phyloP scores from a whole-genome alignment of 2,329 filamentous ascomycete genomes.

The Thelonectria blattea region DNA sequence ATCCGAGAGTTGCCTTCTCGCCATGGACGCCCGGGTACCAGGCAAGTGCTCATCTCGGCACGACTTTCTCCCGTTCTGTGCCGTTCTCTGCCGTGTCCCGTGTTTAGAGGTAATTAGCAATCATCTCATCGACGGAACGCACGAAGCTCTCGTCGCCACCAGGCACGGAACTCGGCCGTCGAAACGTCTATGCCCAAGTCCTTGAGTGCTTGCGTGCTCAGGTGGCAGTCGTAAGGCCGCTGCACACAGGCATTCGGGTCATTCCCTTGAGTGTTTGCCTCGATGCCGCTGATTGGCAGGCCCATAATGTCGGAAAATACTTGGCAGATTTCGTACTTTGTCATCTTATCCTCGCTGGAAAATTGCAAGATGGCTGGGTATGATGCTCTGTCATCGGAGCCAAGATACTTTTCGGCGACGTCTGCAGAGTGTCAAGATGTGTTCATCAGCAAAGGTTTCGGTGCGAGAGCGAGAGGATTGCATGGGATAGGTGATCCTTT shows the following conservation, averaged over 20 bases:
- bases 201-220: conserved; percentile 76
- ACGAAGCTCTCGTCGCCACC: conserved; percentile 75
- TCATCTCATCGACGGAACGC: conserved; percentile 61
- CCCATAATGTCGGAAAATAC: conserved; percentile 81
- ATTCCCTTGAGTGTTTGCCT: conserved; percentile 73
- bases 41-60: conserved; percentile 14
- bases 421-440: conserved; percentile 52
- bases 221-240: conserved; percentile 85
- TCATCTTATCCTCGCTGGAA: conserved; percentile 83
- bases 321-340: conserved; percentile 89
- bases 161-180: conserved; percentile 76
- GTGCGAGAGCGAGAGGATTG: neutral
- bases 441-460: neutral
- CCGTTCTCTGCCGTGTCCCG: neutral
- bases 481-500: neutral
- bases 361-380: conserved; percentile 82
- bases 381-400: conserved; percentile 51
- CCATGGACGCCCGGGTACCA: conserved; percentile 7
- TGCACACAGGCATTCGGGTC: conserved; percentile 74
- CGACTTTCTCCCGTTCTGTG: no score
- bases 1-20: neutral
- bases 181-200: conserved; percentile 76
- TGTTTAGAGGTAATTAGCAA: neutral
- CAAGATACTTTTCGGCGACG: conserved; percentile 72
- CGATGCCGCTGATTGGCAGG: conserved; percentile 70